Conservation (phyloP, 2,329 filamentous ascomycete genomes). For the Fusarium luffae region DNA sequence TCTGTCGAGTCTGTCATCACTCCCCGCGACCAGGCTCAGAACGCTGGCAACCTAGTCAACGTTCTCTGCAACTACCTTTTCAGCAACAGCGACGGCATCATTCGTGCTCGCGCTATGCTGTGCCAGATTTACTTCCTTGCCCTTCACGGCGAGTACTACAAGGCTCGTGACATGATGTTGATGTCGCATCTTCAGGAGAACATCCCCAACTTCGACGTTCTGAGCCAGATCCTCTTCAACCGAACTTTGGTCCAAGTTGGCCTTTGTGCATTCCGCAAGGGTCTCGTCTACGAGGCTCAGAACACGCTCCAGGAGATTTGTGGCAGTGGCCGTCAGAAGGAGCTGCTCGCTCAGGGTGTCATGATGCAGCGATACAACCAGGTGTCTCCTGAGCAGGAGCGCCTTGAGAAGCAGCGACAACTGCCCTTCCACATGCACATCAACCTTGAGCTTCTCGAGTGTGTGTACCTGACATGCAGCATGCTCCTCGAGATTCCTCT, state of each 20-base stretch:
- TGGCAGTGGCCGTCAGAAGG: slow-evolving; percentile 96
- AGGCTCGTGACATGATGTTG: slow-evolving; percentile 97
- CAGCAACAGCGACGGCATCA: slow-evolving; percentile 92
- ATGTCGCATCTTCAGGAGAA: slow-evolving; percentile 99
- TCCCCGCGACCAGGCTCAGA: slow-evolving; percentile 72
- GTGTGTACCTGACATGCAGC: slow-evolving; percentile 97
- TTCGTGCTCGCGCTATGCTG: slow-evolving; percentile 95
- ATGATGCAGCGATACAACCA: slow-evolving; percentile 98
- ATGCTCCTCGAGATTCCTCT: slow-evolving; percentile 99
- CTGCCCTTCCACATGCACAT: slow-evolving; percentile 99
- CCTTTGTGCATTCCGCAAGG: slow-evolving; percentile 96
- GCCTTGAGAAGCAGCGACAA: slow-evolving; percentile 95
- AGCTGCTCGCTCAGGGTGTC: slow-evolving; percentile 95
- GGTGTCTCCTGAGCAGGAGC: slow-evolving; percentile 97
- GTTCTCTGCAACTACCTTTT: slow-evolving; percentile 96
- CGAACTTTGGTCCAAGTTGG: slow-evolving; percentile 97
- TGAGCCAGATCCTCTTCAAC: slow-evolving; percentile 98
- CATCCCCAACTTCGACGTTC: slow-evolving; percentile 95
- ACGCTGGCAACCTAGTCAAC: slow-evolving; percentile 82
- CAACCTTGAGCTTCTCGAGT: slow-evolving; percentile 97
- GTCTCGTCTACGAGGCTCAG: slow-evolving; percentile 96
- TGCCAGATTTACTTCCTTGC: slow-evolving; percentile 99
- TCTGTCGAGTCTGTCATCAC: slow-evolving; percentile 83
- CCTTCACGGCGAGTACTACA: slow-evolving; percentile 97
- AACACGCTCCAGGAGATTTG: slow-evolving; percentile 98